These are phyloP conservation scores for Xylariaceae sp. DNA, from an alignment of 2,329 filamentous ascomycete species.

Conservation along the genomic window DNA sequence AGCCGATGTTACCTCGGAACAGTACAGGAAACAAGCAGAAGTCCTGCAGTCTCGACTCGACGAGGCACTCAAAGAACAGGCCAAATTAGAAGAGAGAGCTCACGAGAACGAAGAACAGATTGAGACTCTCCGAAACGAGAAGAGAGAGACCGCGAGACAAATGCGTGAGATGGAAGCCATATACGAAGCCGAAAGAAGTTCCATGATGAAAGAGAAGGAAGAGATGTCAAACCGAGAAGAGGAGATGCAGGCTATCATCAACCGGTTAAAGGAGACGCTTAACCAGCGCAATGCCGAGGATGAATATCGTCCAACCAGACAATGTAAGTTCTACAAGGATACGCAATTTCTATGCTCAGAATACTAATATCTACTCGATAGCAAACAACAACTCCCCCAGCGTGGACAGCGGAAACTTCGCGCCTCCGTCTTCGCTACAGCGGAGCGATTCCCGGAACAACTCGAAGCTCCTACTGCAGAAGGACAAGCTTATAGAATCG, in stretches of 20 bases:
- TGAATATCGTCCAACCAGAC: conserved; percentile 62
- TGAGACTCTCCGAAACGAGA: conserved; percentile 81
- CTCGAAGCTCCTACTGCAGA: conserved; percentile 89
- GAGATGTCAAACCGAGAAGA: conserved; percentile 84
- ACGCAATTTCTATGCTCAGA: background rate
- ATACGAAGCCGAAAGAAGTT: conserved; percentile 87
- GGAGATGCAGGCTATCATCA: conserved; percentile 88
- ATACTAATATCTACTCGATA: conserved; percentile 35
- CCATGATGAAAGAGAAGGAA: conserved; percentile 90
- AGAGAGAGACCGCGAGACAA: conserved; percentile 81
- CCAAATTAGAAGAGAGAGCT: conserved; percentile 82
- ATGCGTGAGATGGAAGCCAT: conserved; percentile 91
- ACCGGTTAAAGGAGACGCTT: conserved; percentile 87
- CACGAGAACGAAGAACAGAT: conserved; percentile 87
- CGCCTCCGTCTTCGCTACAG: conserved; percentile 81
- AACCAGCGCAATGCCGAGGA: conserved; percentile 70
- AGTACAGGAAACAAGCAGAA: conserved; percentile 82
- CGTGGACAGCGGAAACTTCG: conserved; percentile 79
- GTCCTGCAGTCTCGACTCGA: conserved; percentile 86
- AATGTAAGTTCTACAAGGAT: conserved; percentile 54
- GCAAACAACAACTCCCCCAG: conserved; percentile 68
- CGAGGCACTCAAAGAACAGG: conserved; percentile 82
- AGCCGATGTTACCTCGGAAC: conserved; percentile 78
- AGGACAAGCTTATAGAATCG: conserved; percentile 94
- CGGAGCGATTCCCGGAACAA: conserved; percentile 89